Evolutionary conservation across 352 stramenopile genomes (phyloP).

Genomic region (Globisporangium sylvaticum): DNA sequence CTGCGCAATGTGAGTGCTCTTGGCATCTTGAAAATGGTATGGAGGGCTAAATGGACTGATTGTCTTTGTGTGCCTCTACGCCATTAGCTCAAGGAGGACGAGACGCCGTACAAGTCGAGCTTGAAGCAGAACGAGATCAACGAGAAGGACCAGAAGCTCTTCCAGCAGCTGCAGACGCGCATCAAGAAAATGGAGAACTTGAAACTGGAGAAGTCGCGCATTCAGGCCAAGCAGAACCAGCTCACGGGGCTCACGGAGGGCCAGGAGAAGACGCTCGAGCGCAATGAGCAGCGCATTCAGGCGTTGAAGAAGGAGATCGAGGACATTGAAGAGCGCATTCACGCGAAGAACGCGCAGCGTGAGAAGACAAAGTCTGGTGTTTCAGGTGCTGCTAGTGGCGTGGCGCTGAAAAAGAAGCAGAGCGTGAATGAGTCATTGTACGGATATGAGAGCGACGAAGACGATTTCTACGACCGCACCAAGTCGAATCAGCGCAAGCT

Average conservation of each 20-base stretch:
- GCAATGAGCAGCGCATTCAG: conserved; percentile 63
- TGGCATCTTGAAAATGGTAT: background rate
- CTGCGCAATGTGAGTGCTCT: conserved; percentile 46
- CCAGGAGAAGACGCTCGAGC: conserved; percentile 51
- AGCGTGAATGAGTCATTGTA: conserved; percentile 37
- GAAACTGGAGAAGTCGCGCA: conserved; percentile 55
- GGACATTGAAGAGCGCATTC: conserved; percentile 47
- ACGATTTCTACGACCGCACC: conserved; percentile 79
- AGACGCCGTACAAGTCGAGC: conserved; percentile 50
- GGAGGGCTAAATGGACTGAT: background rate
- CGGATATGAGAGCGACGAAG: conserved; percentile 64
- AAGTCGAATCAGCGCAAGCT: conserved; percentile 53
- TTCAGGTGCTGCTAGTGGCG: too few species aligned
- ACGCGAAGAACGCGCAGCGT: conserved; percentile 49
- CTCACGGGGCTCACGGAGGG: conserved; percentile 55
- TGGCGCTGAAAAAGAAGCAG: conserved; percentile 12
- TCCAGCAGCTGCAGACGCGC: conserved; percentile 70
- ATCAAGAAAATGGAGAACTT: conserved; percentile 86
- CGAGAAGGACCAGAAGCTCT: conserved; percentile 74
- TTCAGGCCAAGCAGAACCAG: conserved; percentile 70
- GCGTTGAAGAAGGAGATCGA: conserved; percentile 64
- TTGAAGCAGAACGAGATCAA: conserved; percentile 40
- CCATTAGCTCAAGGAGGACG: conserved; percentile 57
- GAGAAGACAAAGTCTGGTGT: conserved; percentile 23
- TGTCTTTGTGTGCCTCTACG: background rate